A percentile compares a stretch with the other conserved stretches of the same genome.
Evolutionary conservation across 139 green algal species (phyloP).

Genomic region (Desmodesmus armatus): DNA sequence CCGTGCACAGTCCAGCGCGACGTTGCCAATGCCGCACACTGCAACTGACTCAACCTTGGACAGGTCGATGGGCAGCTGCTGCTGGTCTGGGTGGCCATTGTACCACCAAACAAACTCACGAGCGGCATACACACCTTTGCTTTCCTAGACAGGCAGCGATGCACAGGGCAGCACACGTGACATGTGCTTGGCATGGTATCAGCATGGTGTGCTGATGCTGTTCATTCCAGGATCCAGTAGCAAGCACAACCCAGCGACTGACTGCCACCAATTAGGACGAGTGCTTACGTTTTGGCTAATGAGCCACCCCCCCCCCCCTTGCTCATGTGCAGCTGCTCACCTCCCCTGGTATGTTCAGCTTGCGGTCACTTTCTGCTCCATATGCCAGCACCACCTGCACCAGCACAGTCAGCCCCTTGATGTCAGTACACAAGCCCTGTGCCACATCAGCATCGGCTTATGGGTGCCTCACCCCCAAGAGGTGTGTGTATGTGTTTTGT

Average conservation of each 20-base stretch:
- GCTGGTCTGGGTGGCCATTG: conserved; percentile 94
- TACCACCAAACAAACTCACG: conserved; percentile 99
- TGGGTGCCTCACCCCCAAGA: too few species aligned
- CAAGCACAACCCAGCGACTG: too few species aligned
- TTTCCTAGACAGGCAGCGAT: conserved; percentile 58
- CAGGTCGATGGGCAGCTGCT: conserved; percentile 76
- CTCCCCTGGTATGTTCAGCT: conserved; percentile 86
- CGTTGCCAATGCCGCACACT: conserved; percentile 88
- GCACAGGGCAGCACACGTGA: background rate
- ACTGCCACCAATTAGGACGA: too few species aligned
- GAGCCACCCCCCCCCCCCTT: background rate
- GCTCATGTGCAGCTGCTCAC: conserved; percentile 47
- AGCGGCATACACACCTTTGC: conserved; percentile 79
- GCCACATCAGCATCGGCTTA: background rate
- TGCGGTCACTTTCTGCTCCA: conserved; percentile 89
- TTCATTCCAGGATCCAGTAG: too few species aligned
- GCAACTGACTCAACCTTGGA: conserved; percentile 63
- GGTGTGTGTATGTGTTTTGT: background rate
- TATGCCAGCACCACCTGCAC: conserved; percentile 89
- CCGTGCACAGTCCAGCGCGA: conserved; percentile 95
- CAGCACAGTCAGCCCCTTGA: too few species aligned
- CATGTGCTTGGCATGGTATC: too few species aligned
- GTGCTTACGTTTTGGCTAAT: background rate
- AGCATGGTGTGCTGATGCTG: too few species aligned
- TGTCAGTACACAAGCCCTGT: background rate